Evolutionary conservation across 2,329 filamentous ascomycete species (phyloP).

Genomic region (Arthrobotrys pseudoclavata): DNA sequence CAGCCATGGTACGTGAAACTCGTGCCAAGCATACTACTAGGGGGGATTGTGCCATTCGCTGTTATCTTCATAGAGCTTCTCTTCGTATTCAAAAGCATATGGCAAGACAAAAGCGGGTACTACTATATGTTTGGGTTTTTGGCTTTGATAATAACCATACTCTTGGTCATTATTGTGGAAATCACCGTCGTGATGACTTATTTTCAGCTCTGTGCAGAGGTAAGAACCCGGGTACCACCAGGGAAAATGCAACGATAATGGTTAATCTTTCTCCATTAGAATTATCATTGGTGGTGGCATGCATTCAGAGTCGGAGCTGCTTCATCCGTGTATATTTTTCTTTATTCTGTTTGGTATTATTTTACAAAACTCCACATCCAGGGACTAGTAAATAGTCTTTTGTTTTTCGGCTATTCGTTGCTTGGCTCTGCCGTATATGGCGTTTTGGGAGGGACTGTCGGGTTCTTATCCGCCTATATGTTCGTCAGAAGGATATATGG

Average conservation of each 20-base stretch:
- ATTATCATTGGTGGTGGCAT: constrained; percentile 94
- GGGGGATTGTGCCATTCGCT: constrained; percentile 84
- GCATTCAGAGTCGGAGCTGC: constrained; percentile 84
- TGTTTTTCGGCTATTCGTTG: constrained; percentile 89
- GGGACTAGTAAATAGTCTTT: constrained; percentile 81
- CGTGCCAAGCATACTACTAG: constrained; percentile 76
- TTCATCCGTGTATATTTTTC: constrained; percentile 83
- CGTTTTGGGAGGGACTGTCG: constrained; percentile 83
- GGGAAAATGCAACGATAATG: not conserved
- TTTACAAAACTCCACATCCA: constrained; percentile 82
- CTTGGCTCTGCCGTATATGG: constrained; percentile 86
- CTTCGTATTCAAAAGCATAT: constrained; percentile 87
- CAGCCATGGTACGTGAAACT: constrained; percentile 82
- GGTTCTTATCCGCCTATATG: constrained; percentile 84
- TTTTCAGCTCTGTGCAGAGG: constrained; percentile 82
- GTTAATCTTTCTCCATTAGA: constrained; percentile 67
- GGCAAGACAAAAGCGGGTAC: constrained; percentile 91
- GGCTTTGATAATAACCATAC: constrained; percentile 78
- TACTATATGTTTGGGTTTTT: constrained; percentile 94
- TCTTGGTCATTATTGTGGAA: constrained; percentile 83
- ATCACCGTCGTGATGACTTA: constrained; percentile 88
- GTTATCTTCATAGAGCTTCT: constrained; percentile 90
- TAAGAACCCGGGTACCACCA: constrained; percentile 64
- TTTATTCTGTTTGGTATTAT: constrained; percentile 88
- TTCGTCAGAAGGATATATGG: constrained; percentile 88